Base-by-base conservation (phyloP, 1,284 basidiomycete genomes). In the Malassezia equina region DNA sequence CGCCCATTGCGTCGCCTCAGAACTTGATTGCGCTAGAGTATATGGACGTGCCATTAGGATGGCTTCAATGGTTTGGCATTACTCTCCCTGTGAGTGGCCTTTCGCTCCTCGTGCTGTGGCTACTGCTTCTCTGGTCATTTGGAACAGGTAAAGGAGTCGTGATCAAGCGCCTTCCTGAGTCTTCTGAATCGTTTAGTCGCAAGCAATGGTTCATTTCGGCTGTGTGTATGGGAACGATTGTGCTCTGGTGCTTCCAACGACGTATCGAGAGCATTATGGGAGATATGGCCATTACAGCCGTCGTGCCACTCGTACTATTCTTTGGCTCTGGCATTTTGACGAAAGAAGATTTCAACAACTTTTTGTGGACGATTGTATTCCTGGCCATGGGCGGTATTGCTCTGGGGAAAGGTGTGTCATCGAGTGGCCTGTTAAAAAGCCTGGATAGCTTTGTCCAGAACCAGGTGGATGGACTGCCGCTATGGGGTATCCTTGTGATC, bases 231-330 rank as follows among this genome's bases (percentile, higher is more conserved):
- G 75, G 81, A 39, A 98, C 93, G 1, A 98, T 98, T 63, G 81
- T 72, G 8, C 77, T 98, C 46, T 96, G 93, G 91, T 94, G 90
- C 73, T 75, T 90, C 29, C 91, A 88, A 67, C 86, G 88, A 71
- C 78, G 80, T 66, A 82, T 98, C 56, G 84, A 94, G 73, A 76
- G 78, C 19, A 78, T 79, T 41, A 79, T 98, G 1, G 94, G 94
- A 11, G 91, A 98, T 75, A 98, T 98, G 91, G 71, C 93, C 23
- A 81, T 96, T 66, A 91, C 98, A 65, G 93, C 93, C 0, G 85
- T 98, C 63, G 33, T 98, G 32, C 94, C 93, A 0, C 81, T 98
- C 57, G 80, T 96, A 3, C 84, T 88, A 7, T 96, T 96, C 79
- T 99, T 98, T 76, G 87, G 88, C 2, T 89, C 90, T 0, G 89